A percentile compares a stretch with the other conserved stretches of the same genome.
phyloP scores from a whole-genome alignment of 805 yeast species.

The Kuraishia hungarica region DNA sequence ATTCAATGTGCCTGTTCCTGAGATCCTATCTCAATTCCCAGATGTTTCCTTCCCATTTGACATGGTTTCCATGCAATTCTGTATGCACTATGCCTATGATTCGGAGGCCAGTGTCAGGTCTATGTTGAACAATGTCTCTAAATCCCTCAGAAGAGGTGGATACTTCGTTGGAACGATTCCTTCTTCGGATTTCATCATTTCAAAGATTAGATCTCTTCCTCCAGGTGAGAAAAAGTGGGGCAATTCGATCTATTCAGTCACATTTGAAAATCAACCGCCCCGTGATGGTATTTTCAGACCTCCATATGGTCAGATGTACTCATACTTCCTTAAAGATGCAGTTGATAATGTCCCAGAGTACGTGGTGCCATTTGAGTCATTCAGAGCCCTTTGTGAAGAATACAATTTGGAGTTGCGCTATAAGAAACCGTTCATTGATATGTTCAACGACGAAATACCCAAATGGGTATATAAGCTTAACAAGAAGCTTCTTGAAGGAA shows the following conservation, averaged over 20 bases:
- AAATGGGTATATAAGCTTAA: slow-evolving; percentile 48
- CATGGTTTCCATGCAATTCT: slow-evolving; percentile 83
- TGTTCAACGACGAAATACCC: slow-evolving; percentile 76
- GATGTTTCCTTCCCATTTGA: slow-evolving; percentile 77
- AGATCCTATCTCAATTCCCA: slow-evolving; percentile 55
- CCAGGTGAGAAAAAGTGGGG: slow-evolving; percentile 67
- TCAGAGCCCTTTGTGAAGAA: slow-evolving; percentile 78
- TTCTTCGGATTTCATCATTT: slow-evolving; percentile 73
- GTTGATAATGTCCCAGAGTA: slow-evolving; percentile 95
- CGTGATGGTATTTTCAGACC: slow-evolving; percentile 61
- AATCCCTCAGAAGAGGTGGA: slow-evolving; percentile 76
- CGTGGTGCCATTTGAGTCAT: slow-evolving; percentile 88
- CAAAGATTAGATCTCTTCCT: slow-evolving; percentile 46
- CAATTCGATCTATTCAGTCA: slow-evolving; percentile 72
- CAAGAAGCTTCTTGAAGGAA: slow-evolving; percentile 56
- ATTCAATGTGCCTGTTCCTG: slow-evolving; percentile 62
- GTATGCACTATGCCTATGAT: slow-evolving; percentile 92
- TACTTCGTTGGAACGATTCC: slow-evolving; percentile 92
- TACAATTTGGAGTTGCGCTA: slow-evolving; percentile 66
- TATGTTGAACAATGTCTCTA: slow-evolving; percentile 65
- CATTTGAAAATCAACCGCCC: slow-evolving; percentile 76
- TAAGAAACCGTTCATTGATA: slow-evolving; percentile 71
- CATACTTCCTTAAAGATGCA: slow-evolving; percentile 81
- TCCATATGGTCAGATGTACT: slow-evolving; percentile 79
- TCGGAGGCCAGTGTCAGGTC: slow-evolving; percentile 71